phyloP scores from a whole-genome alignment of 2,329 filamentous ascomycete genomes.

The Teratosphaeria zuluensis region DNA sequence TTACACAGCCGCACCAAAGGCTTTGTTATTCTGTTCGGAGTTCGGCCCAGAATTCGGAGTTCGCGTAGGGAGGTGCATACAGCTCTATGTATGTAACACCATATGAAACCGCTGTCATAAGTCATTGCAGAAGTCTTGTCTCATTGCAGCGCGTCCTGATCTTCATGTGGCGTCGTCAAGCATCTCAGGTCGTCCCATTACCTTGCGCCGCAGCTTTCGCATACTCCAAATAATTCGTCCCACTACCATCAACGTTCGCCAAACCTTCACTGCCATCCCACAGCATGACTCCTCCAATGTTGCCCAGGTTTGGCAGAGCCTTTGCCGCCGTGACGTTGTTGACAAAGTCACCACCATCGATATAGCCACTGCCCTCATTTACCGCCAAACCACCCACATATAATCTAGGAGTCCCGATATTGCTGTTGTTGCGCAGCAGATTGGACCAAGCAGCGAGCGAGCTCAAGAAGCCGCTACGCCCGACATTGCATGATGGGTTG shows the following conservation, averaged over 20 bases:
- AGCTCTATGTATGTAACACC: no score
- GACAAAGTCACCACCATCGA: constrained; percentile 17
- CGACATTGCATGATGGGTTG: constrained; percentile 28
- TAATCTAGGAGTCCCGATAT: constrained; percentile 14
- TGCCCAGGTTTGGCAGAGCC: constrained; percentile 10
- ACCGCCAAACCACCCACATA: constrained; percentile 25
- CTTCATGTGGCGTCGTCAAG: no score
- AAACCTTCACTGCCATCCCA: constrained; percentile 25
- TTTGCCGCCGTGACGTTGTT: constrained; percentile 14
- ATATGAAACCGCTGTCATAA: no score
- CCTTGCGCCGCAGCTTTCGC: constrained; percentile 2
- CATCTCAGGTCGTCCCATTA: not conserved
- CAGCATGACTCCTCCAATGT: constrained; percentile 30
- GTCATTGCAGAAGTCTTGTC: no score
- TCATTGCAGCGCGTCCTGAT: no score
- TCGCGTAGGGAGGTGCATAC: no score
- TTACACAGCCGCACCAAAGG: no score
- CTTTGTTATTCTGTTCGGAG: no score
- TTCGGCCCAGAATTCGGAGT: no score
- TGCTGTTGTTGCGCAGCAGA: constrained; percentile 8
- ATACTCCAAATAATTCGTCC: constrained; percentile 6
- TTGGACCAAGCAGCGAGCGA: constrained; percentile 23
- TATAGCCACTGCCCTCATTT: constrained; percentile 22
- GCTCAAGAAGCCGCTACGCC: constrained; percentile 19
- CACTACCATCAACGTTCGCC: constrained; percentile 18